Conservation (phyloP, 2,329 filamentous ascomycete genomes). For the Calonectria montana region DNA sequence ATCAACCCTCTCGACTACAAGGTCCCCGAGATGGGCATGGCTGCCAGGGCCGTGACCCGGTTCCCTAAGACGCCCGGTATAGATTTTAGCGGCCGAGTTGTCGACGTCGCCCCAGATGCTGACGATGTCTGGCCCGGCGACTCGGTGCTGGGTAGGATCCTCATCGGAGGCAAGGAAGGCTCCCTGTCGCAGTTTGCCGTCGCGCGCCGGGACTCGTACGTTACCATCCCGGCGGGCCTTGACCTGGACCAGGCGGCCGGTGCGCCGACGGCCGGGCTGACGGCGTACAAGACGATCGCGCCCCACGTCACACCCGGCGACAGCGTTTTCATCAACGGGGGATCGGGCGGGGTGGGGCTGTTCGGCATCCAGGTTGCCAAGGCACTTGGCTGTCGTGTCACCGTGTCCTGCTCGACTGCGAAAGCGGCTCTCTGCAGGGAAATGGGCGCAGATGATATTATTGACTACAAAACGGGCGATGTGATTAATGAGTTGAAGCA, state of each 20-base stretch:
- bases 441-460: conserved; percentile 73
- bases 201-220: conserved; percentile 47
- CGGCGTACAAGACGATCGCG: conserved; percentile 61
- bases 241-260: conserved; percentile 56
- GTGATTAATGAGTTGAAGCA: conserved; percentile 59
- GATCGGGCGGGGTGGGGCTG: conserved; percentile 71
- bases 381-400: conserved; percentile 69
- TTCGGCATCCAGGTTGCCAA: conserved; percentile 75
- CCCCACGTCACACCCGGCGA: conserved; percentile 62
- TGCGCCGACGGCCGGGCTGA: conserved; percentile 57
- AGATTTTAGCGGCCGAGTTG: conserved; percentile 64
- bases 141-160: conserved; percentile 55
- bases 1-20: conserved; percentile 65
- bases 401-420: conserved; percentile 67
- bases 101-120: conserved; percentile 44
- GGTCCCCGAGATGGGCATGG: conserved; percentile 53
- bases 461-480: conserved; percentile 68
- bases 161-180: conserved; percentile 48
- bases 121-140: conserved; percentile 52
- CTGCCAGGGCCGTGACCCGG: conserved; percentile 44
- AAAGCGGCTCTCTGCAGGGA: conserved; percentile 68
- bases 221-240: conserved; percentile 53
- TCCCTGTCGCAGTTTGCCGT: conserved; percentile 57
- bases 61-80: conserved; percentile 59
- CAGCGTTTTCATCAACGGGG: conserved; percentile 74